Evolutionary conservation across 2,329 filamentous ascomycete species (phyloP).

Genomic region (Fusarium armeniacum): DNA sequence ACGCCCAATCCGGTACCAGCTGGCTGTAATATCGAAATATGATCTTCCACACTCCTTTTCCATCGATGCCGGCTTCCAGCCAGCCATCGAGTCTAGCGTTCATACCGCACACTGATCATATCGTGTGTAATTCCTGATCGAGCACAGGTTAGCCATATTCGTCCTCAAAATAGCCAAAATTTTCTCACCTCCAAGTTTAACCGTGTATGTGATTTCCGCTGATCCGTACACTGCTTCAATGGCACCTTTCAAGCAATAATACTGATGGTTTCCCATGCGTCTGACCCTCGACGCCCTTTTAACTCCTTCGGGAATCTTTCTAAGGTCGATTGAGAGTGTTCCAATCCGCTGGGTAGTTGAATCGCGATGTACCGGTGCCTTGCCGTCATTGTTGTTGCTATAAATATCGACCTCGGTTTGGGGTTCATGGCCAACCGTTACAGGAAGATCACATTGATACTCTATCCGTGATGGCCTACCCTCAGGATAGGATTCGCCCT

Average conservation of each 20-base stretch:
- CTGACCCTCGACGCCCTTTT: constrained; percentile 52
- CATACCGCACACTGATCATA: constrained; percentile 55
- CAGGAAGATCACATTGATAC: constrained; percentile 58
- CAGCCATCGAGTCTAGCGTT: constrained; percentile 33
- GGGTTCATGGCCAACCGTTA: constrained; percentile 53
- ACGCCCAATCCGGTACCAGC: neutral
- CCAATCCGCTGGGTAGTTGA: constrained; percentile 52
- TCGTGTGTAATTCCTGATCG: constrained; percentile 55
- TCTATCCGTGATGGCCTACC: constrained; percentile 55
- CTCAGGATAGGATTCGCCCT: constrained; percentile 58
- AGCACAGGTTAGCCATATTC: constrained; percentile 27
- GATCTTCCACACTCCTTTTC: constrained; percentile 10
- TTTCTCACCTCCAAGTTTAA: constrained; percentile 56
- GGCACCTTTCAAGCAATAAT: constrained; percentile 55
- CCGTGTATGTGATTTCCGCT: constrained; percentile 56
- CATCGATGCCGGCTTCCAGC: constrained; percentile 1
- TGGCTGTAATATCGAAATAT: constrained; percentile 2
- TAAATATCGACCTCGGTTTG: constrained; percentile 58
- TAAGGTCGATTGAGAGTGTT: constrained; percentile 55
- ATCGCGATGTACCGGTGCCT: constrained; percentile 52
- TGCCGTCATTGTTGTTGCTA: constrained; percentile 52
- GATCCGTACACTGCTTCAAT: constrained; percentile 58
- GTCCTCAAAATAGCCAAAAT: neutral
- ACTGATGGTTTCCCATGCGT: constrained; percentile 55
- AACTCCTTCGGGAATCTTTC: constrained; percentile 53